Base-by-base conservation (phyloP, 352 stramenopile genomes). In the Phytophthora kernoviae region DNA sequence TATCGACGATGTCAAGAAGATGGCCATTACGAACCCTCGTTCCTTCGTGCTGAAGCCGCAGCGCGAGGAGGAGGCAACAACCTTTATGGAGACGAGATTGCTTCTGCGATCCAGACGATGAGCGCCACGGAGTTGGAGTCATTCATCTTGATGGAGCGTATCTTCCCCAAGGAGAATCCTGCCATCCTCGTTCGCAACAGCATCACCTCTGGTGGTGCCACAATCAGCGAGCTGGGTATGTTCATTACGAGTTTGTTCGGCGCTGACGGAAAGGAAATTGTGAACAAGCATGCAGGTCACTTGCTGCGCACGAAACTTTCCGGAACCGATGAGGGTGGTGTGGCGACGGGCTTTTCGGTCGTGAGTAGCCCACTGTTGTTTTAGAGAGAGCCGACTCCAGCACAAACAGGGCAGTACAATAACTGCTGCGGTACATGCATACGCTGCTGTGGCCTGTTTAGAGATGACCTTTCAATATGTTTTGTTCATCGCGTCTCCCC, bases 41-140 rank as follows among this genome's bases (percentile, higher is more conserved):
- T 84, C 77, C 5, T 99, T 91, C 64, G 97, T 99, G 14, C 70
- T 99, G 21, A 99, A 99, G 81, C 97, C 97, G 3, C 97, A 99
- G 81, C 93, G 97, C 21, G 97, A 99, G 73, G 97, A 18, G 97
- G 97, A 52, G 97, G 97, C 22, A 98, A 99, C 74, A 99, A 99
- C 58, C 77, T 98, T 44, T 99, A 99, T 66, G 96, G 96, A 10
- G 76, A 97, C 17, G 79, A 98, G 18, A 77, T 99, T 17, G 81
- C 82, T 10, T 42, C 81, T 3, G 93, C 93, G 18, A 83, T 99
- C 30, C 54, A 83, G 60, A 86, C 59, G 32, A 85, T 95, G 72
- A 85, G 66, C 1, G 68, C 73, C 0, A 62, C 79, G 2, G 89
- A 97, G 51, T 77, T 94, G 18, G 88, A 90, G 56, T 91, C 86